Percentiles rank a stretch among this genome's conserved stretches.
Conservation (phyloP, 371 early-diverging fungal genomes). For the Mortierella sp. region DNA sequence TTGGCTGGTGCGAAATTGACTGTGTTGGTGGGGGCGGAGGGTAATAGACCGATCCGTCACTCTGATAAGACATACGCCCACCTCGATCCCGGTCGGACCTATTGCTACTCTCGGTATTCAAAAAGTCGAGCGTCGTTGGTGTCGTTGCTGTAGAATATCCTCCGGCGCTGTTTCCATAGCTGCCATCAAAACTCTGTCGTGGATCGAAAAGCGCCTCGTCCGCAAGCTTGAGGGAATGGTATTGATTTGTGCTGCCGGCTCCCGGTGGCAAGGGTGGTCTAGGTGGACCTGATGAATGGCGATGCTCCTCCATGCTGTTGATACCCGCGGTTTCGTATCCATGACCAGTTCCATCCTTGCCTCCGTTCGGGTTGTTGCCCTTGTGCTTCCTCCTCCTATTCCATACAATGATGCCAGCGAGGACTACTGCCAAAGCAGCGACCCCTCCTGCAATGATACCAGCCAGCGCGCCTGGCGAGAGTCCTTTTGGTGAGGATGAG, state of each 20-base stretch:
- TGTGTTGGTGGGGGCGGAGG: constrained; percentile 32
- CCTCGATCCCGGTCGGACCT: not conserved
- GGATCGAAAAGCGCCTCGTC: not conserved
- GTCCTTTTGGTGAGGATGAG: too few species aligned
- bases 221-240: constrained; percentile 2
- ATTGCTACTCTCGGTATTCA: constrained; percentile 15
- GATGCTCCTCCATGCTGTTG: constrained; percentile 3
- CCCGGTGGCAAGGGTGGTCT: constrained; percentile 9
- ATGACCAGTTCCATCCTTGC: not conserved
- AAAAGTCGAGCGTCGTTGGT: constrained; percentile 27
- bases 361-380: not conserved
- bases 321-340: not conserved
- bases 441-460: constrained; percentile 31
- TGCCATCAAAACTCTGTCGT: constrained; percentile 3
- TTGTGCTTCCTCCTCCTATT: constrained; percentile 17
- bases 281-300: not conserved
- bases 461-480: constrained; percentile 30
- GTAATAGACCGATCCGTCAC: constrained; percentile 25
- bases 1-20: not conserved
- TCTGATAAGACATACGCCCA: constrained; percentile 25
- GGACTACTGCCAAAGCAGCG: not conserved
- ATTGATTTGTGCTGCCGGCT: not conserved
- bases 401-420: not conserved
- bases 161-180: not conserved
- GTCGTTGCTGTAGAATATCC: constrained; percentile 26